Conservation (phyloP, 345 rosid genomes). For the Hibiscus tridactylites region DNA sequence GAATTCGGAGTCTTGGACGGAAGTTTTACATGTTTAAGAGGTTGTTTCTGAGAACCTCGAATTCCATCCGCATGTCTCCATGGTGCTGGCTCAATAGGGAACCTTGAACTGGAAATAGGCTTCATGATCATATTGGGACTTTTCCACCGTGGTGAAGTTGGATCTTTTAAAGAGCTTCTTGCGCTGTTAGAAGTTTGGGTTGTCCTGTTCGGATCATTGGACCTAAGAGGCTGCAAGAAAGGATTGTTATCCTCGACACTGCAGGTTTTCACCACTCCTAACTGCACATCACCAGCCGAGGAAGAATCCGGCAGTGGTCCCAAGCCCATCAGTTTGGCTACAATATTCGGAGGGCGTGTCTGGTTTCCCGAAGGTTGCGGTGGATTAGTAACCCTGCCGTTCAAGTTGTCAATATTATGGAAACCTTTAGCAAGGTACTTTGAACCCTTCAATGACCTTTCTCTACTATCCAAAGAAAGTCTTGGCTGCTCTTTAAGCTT, state of each 20-base stretch:
- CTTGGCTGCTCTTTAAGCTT: constrained; percentile 74
- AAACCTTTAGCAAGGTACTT: constrained; percentile 31
- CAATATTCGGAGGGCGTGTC: constrained; percentile 69
- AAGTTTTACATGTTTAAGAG: constrained; percentile 34
- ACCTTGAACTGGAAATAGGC: constrained; percentile 48
- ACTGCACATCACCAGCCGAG: constrained; percentile 27
- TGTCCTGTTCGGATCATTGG: constrained; percentile 35
- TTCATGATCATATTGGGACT: constrained; percentile 62
- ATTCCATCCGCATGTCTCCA: constrained; percentile 71
- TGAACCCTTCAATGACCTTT: constrained; percentile 35
- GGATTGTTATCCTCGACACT: constrained; percentile 30
- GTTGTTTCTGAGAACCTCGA: constrained; percentile 42
- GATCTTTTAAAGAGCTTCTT: constrained; percentile 52
- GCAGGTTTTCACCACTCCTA: constrained; percentile 24
- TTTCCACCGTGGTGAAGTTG: constrained; percentile 68
- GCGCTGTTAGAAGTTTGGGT: constrained; percentile 36
- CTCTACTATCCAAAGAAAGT: constrained; percentile 70
- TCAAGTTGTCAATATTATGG: constrained; percentile 22
- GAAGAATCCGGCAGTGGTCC: constrained; percentile 71
- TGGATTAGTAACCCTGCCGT: constrained; percentile 20
- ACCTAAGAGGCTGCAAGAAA: constrained; percentile 38
- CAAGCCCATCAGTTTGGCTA: constrained; percentile 96
- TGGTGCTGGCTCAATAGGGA: constrained; percentile 89
- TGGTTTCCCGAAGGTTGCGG: constrained; percentile 28
- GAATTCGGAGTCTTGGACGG: constrained; percentile 31